These are phyloP conservation scores for Termitomyces sp. DNA, from an alignment of 768 basidiomycete species.

Conservation along the genomic window DNA sequence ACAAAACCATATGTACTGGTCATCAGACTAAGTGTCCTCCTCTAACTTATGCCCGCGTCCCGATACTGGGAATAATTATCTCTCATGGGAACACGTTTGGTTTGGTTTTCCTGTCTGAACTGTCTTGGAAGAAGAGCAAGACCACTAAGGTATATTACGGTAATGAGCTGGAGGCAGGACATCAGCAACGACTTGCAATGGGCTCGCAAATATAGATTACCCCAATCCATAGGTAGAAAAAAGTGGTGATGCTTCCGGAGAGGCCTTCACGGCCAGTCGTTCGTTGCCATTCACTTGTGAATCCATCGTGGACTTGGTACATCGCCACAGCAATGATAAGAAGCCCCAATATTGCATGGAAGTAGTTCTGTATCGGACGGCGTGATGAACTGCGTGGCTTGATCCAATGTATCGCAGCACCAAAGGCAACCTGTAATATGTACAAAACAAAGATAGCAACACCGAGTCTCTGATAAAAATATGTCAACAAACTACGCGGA, in stretches of 20 bases:
- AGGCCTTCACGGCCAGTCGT: conserved; percentile 36
- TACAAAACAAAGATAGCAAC: conserved; percentile 45
- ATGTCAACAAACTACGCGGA: neutral
- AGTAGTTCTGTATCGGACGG: conserved; percentile 51
- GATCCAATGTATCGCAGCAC: conserved; percentile 48
- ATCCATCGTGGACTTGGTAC: conserved; percentile 46
- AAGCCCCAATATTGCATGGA: conserved; percentile 51
- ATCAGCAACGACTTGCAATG: neutral
- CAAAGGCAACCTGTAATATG: conserved; percentile 41
- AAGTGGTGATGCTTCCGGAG: conserved; percentile 28
- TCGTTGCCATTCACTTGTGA: conserved; percentile 42
- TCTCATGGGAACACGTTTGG: conserved; percentile 9
- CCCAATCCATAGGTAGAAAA: conserved; percentile 45
- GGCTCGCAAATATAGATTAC: conserved; percentile 25
- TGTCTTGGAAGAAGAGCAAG: conserved; percentile 42
- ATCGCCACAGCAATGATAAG: conserved; percentile 42
- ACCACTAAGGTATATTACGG: conserved; percentile 36
- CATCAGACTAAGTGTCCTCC: neutral
- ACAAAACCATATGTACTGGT: neutral
- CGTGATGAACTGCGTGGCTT: conserved; percentile 32
- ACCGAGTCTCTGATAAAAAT: conserved; percentile 38
- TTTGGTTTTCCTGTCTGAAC: conserved; percentile 38
- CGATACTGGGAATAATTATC: conserved; percentile 3
- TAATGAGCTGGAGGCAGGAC: conserved; percentile 27
- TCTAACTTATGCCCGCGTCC: conserved; percentile 3